Percentiles rank a stretch among this genome's conserved stretches.
These are phyloP conservation scores for Diversispora epigaea DNA, from an alignment of 192 early-diverging fungal species.

Conservation along the genomic window DNA sequence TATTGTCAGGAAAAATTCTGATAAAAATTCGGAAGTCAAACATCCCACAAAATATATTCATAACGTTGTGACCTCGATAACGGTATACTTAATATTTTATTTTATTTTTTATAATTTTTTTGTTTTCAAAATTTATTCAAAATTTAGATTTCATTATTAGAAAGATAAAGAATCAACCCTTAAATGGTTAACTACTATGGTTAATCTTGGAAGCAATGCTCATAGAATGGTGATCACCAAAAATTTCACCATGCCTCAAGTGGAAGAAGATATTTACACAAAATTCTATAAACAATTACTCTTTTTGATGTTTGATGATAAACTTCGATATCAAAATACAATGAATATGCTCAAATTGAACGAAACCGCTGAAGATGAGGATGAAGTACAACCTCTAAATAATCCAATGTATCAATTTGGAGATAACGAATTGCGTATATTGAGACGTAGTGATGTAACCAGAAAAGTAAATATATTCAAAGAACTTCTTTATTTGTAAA, in stretches of 20 bases:
- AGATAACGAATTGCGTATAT: slow-evolving; percentile 7
- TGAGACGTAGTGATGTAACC: slow-evolving; percentile 7
- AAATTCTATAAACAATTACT: slow-evolving; percentile 15
- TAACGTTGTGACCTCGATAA: background rate
- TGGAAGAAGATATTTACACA: slow-evolving; percentile 16
- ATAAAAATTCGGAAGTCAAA: background rate
- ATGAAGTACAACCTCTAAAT: background rate
- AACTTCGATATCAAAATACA: background rate
- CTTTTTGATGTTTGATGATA: slow-evolving; percentile 27
- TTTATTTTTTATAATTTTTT: background rate
- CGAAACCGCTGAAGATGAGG: background rate
- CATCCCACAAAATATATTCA: background rate
- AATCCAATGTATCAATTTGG: background rate
- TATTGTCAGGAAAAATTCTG: background rate
- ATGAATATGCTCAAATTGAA: background rate
- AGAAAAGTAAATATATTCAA: slow-evolving; percentile 24
- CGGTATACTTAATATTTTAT: background rate
- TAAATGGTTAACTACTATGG: slow-evolving; percentile 6
- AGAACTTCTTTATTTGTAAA: no score
- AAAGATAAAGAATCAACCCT: slow-evolving; percentile 7
- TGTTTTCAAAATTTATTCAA: slow-evolving; percentile 6
- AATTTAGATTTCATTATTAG: background rate
- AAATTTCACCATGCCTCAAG: slow-evolving; percentile 13
- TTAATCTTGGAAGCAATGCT: slow-evolving; percentile 22
- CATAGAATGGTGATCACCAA: slow-evolving; percentile 18